Evolutionary conservation across 1,139 yeast species (phyloP), one percentile per base, ranked within the genome.

Genomic region (Yamadazyma blattariae): DNA sequence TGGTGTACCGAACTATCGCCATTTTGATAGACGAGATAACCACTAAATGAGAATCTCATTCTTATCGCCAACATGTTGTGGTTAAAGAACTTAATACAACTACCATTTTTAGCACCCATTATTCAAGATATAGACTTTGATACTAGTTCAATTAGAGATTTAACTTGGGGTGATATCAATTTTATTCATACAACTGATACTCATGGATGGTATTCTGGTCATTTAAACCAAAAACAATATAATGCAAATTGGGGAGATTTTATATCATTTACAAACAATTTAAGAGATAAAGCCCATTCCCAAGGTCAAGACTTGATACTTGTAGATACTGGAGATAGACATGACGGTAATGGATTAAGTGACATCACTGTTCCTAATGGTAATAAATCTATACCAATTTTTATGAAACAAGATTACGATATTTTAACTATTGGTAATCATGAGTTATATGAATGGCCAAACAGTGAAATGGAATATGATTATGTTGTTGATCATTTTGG

Each of bases 131-230:
- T 16, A 11, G 19, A 12, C 5, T 18, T 27, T 13, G 29, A 27
- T 19, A 27, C 29, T 7, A 5, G 16, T 4, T 9, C 27, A 6
- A 32, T 33, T 11, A 16, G 39, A 23, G 72, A 74, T 19, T 51
- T 88, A 20, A 54, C 61, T 7, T 72, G 89, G 75, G 87, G 89
- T 1, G 76, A 82, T 41, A 44, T 90, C 35, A 92, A 92, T 62
- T 84, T 92, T 49, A 51, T 90, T 25, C 97, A 89, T 50, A 89
- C 97, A 1, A 92, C 97, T 1, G 98, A 92, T 50, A 90, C 97
- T 2, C 98, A 92, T 56, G 94, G 92, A 0, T 92, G 97, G 97
- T 77, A 84, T 42, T 79, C 90, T 5, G 97, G 97, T 0, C 97
- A 90, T 59, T 47, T 76, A 27, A 78, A 80, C 45, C 96, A 89